Conservation (phyloP, 208 protist species). For the Polymyxa betae region DNA sequence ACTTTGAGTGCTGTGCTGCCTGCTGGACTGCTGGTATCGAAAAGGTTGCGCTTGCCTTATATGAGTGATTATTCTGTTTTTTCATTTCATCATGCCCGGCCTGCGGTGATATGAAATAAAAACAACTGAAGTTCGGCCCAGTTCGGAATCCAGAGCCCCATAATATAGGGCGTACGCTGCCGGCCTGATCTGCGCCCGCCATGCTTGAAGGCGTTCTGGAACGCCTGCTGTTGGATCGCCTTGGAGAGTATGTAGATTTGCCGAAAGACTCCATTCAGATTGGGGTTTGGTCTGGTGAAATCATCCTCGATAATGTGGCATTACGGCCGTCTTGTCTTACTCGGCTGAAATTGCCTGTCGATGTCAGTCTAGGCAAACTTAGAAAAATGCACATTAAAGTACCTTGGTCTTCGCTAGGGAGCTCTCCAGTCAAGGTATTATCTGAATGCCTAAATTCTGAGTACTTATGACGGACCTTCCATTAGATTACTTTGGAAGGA, state of each 20-base stretch:
- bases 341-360: constrained; percentile 21
- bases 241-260: constrained; percentile 31
- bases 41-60: too few species aligned
- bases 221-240: background rate
- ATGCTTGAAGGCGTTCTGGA: constrained; percentile 49
- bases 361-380: background rate
- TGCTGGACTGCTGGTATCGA: too few species aligned
- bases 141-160: too few species aligned
- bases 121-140: too few species aligned
- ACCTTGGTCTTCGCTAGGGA: constrained; percentile 12
- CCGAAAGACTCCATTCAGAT: constrained; percentile 37
- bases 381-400: background rate
- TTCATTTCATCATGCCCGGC: too few species aligned
- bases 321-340: constrained; percentile 29
- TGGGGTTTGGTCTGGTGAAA: constrained; percentile 37
- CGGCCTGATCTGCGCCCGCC: too few species aligned
- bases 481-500: constrained; percentile 31
- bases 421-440: constrained; percentile 6
- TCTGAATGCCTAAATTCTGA: too few species aligned
- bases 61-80: too few species aligned
- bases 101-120: too few species aligned
- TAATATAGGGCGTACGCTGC: too few species aligned
- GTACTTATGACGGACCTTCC: too few species aligned
- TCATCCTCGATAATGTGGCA: constrained; percentile 32
- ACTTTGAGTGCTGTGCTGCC: too few species aligned